Conservation (phyloP, 306 rosid species). For the Vachellia collinsii region DNA sequence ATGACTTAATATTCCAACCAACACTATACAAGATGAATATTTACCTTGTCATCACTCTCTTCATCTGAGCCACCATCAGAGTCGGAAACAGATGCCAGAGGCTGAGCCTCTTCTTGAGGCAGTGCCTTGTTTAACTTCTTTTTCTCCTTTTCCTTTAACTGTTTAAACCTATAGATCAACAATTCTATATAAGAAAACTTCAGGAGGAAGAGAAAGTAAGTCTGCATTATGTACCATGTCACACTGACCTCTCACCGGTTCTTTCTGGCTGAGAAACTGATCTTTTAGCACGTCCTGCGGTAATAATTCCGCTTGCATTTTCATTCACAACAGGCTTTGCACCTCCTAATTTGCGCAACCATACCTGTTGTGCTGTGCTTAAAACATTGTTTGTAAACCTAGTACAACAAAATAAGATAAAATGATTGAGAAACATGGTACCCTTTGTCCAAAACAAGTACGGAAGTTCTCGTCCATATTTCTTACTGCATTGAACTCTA, state of each 20-base stretch:
- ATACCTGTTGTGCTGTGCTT: slow-evolving; percentile 98
- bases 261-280: slow-evolving; percentile 62
- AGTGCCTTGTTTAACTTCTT: slow-evolving; percentile 63
- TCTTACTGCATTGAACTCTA: slow-evolving; percentile 8
- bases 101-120: slow-evolving; percentile 61
- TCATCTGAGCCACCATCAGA: slow-evolving; percentile 58
- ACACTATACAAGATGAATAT: slow-evolving; percentile 23
- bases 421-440: slow-evolving; percentile 4
- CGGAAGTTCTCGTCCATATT: not conserved
- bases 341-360: slow-evolving; percentile 96
- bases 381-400: slow-evolving; percentile 95
- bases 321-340: slow-evolving; percentile 83
- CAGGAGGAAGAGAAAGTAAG: slow-evolving; percentile 14
- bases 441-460: slow-evolving; percentile 28
- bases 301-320: slow-evolving; percentile 85
- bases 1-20: not conserved
- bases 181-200: slow-evolving; percentile 32
- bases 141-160: slow-evolving; percentile 71
- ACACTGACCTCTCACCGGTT: slow-evolving; percentile 77
- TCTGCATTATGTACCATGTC: slow-evolving; percentile 29
- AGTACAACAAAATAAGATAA: slow-evolving; percentile 21
- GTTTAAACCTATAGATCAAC: slow-evolving; percentile 65
- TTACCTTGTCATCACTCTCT: slow-evolving; percentile 69
- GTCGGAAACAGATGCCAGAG: slow-evolving; percentile 57
- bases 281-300: slow-evolving; percentile 97